Evolutionary conservation across 1,284 basidiomycete species (phyloP).

Genomic region (Ustanciosporium gigantosporum): DNA sequence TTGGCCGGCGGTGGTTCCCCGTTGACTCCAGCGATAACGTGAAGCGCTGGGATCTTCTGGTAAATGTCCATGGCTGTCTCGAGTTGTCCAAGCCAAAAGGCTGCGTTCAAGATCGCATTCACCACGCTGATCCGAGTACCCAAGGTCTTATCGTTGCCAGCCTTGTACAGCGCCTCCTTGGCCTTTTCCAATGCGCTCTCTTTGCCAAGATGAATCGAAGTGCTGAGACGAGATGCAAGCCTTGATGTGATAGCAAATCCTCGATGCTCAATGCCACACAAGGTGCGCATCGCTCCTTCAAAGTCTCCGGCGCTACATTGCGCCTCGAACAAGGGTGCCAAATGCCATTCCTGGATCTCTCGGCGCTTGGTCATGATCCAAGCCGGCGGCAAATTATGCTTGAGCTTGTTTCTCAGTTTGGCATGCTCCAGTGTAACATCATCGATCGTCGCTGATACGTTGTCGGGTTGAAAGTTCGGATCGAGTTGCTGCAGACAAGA

Average conservation of each 20-base stretch:
- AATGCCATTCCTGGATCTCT: constrained; percentile 43
- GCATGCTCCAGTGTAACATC: too few relatives aligned
- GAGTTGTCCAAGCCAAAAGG: constrained; percentile 16
- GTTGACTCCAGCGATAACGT: neutral
- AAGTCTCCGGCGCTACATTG: constrained; percentile 30
- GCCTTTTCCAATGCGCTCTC: constrained; percentile 8
- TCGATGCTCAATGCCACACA: constrained; percentile 4
- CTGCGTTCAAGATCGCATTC: constrained; percentile 31
- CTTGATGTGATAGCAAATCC: constrained; percentile 6
- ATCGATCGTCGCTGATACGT: too few relatives aligned
- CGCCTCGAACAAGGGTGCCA: constrained; percentile 46
- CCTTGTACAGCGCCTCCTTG: constrained; percentile 4
- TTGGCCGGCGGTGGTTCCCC: neutral
- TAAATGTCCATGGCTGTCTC: constrained; percentile 32
- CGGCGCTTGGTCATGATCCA: neutral
- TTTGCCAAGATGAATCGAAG: constrained; percentile 9
- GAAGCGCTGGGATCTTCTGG: constrained; percentile 5
- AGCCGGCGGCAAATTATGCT: too few relatives aligned
- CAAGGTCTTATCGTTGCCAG: constrained; percentile 1
- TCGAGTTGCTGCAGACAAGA: constrained; percentile 14
- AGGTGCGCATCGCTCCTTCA: constrained; percentile 22
- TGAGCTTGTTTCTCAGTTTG: too few relatives aligned
- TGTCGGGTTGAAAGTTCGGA: constrained; percentile 2
- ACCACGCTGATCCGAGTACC: constrained; percentile 17
- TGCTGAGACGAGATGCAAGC: constrained; percentile 14